A percentile compares a stretch with the other conserved stretches of the same genome.
phyloP scores from a whole-genome alignment of 805 yeast genomes.

The Monosporozyma aquatica region DNA sequence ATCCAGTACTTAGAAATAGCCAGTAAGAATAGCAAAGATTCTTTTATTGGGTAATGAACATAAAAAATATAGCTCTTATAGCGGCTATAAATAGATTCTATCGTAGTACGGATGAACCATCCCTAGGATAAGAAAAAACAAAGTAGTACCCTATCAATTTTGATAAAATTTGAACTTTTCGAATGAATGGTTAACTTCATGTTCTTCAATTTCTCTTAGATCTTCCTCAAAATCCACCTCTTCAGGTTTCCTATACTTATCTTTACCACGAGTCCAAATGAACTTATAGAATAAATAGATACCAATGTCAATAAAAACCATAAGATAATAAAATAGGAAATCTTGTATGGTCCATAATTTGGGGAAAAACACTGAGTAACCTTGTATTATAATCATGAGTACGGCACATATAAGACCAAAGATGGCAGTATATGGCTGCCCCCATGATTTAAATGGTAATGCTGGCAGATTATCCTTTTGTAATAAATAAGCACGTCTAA shows the following conservation, averaged over 20 bases:
- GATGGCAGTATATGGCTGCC: constrained; percentile 50
- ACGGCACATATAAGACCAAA: constrained; percentile 39
- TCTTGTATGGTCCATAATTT: constrained; percentile 53
- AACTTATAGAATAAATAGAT: constrained; percentile 47
- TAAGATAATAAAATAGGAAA: constrained; percentile 63
- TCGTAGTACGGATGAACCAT: too few species aligned
- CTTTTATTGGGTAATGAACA: too few species aligned
- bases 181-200: constrained; percentile 33
- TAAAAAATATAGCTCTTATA: too few species aligned
- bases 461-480: constrained; percentile 38
- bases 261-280: constrained; percentile 33
- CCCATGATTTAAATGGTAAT: constrained; percentile 45
- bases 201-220: constrained; percentile 48
- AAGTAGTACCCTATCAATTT: neutral
- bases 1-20: too few species aligned
- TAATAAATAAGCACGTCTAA: constrained; percentile 47
- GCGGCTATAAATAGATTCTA: too few species aligned
- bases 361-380: constrained; percentile 61
- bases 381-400: constrained; percentile 51
- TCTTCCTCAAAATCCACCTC: constrained; percentile 50
- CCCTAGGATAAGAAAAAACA: too few species aligned
- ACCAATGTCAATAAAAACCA: constrained; percentile 50
- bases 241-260: constrained; percentile 36
- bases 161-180: constrained; percentile 16
- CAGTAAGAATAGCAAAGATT: too few species aligned